Percentiles rank a stretch among this genome's conserved stretches.
These are phyloP conservation scores for Pyrenochaeta sp. DNA, from an alignment of 2,329 filamentous ascomycete species.

Conservation along the genomic window DNA sequence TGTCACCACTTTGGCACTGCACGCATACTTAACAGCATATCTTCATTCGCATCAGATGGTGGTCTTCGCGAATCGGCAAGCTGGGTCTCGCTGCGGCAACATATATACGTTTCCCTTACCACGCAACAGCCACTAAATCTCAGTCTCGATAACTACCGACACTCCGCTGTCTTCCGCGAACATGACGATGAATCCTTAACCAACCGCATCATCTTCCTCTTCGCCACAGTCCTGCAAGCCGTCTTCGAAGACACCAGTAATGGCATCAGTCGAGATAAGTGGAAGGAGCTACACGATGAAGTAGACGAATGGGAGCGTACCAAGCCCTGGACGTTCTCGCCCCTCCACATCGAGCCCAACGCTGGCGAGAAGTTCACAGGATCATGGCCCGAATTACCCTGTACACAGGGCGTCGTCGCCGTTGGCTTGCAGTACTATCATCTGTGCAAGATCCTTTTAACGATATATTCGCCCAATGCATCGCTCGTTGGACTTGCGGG, in stretches of 20 bases:
- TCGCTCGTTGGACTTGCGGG: constrained; percentile 35
- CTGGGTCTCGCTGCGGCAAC: constrained; percentile 53
- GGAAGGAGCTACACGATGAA: constrained; percentile 38
- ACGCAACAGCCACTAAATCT: constrained; percentile 44
- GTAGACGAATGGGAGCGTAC: constrained; percentile 42
- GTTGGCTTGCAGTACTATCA: constrained; percentile 43
- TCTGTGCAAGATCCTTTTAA: constrained; percentile 40
- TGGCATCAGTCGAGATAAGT: constrained; percentile 33
- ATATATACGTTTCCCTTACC: constrained; percentile 52
- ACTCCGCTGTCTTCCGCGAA: constrained; percentile 39
- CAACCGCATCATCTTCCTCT: constrained; percentile 44
- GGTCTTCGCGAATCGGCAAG: constrained; percentile 52
- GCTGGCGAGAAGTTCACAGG: constrained; percentile 34
- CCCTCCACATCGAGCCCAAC: constrained; percentile 29
- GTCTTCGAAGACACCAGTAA: constrained; percentile 35
- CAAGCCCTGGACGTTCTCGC: constrained; percentile 41
- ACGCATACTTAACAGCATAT: constrained; percentile 50
- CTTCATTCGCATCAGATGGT: constrained; percentile 48
- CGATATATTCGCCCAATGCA: constrained; percentile 39
- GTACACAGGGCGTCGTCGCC: constrained; percentile 34
- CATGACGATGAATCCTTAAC: constrained; percentile 42
- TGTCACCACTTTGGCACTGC: constrained; percentile 51
- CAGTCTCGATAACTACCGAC: constrained; percentile 40
- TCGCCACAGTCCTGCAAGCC: constrained; percentile 37
- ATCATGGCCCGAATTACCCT: constrained; percentile 33